Percentiles rank a stretch among this genome's conserved stretches.
Evolutionary conservation across 768 basidiomycete genomes (phyloP).

Genomic region (Coprinellus aureogranulatus): DNA sequence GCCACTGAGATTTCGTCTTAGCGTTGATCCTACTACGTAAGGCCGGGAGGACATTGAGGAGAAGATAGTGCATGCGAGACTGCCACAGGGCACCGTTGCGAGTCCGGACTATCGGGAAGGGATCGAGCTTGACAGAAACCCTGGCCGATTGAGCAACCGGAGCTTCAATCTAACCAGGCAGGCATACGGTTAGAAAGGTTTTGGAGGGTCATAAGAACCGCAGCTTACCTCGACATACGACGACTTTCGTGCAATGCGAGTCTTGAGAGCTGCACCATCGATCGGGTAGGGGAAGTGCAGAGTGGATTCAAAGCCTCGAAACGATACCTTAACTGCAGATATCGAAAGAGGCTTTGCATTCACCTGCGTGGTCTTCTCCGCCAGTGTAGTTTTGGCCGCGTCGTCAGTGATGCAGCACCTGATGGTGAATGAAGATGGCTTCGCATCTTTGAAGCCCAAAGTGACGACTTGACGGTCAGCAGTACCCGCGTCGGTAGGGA

Average conservation of each 20-base stretch:
- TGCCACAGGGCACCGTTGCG: neutral
- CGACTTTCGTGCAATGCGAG: slow-evolving; percentile 54
- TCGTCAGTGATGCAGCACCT: neutral
- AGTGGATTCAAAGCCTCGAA: neutral
- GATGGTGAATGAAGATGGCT: neutral
- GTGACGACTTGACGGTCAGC: neutral
- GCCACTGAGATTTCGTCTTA: neutral
- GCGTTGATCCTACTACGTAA: neutral
- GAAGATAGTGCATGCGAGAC: neutral
- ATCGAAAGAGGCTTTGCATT: neutral
- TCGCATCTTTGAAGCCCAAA: neutral
- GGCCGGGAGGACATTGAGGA: neutral
- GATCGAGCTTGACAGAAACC: slow-evolving; percentile 29
- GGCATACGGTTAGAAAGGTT: neutral
- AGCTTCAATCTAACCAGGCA: slow-evolving; percentile 9
- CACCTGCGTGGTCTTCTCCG: neutral
- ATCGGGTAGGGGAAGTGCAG: slow-evolving; percentile 47
- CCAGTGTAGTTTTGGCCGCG: neutral
- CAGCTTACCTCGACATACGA: slow-evolving; percentile 43
- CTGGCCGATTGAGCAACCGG: slow-evolving; percentile 21
- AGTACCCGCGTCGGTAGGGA: neutral
- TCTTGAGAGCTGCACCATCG: slow-evolving; percentile 30
- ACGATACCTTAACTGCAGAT: neutral
- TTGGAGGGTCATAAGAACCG: slow-evolving; percentile 22
- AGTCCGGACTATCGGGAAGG: neutral